Conservation (phyloP, 2,329 filamentous ascomycete species). For the Aspergillus chevalieri region DNA sequence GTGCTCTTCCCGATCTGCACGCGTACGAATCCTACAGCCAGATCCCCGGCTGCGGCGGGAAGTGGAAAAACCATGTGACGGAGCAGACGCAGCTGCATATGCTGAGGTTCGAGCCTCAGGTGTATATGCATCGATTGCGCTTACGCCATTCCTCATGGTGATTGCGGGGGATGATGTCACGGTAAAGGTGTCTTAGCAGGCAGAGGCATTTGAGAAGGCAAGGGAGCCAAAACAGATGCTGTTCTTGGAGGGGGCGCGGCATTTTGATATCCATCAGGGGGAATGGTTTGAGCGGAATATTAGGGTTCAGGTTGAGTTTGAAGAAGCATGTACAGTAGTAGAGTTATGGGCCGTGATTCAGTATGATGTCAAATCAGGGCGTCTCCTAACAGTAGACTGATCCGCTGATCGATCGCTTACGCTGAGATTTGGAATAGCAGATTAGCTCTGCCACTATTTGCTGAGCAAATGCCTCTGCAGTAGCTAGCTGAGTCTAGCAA, state of each 20-base stretch:
- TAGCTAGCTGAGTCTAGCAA: too few species aligned
- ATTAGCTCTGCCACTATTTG: too few species aligned
- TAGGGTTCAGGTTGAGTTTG: slow-evolving; percentile 28
- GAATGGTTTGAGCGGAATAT: slow-evolving; percentile 20
- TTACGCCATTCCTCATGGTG: not conserved
- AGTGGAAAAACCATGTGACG: slow-evolving; percentile 9
- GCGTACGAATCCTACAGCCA: too few species aligned
- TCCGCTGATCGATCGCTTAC: too few species aligned
- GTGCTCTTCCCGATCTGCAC: too few species aligned
- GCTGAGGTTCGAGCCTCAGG: slow-evolving; percentile 23
- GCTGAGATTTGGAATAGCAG: too few species aligned
- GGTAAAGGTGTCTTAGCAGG: slow-evolving; percentile 24
- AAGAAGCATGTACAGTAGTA: not conserved
- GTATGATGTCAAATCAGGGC: too few species aligned
- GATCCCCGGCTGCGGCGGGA: not conserved
- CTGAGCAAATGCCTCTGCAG: too few species aligned
- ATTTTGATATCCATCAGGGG: slow-evolving; percentile 37
- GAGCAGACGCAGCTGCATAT: slow-evolving; percentile 29
- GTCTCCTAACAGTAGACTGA: too few species aligned
- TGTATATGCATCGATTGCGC: slow-evolving; percentile 9
- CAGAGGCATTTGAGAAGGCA: slow-evolving; percentile 14
- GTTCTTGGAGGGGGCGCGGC: slow-evolving; percentile 30
- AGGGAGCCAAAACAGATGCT: slow-evolving; percentile 36
- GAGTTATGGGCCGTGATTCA: too few species aligned
- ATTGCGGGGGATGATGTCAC: slow-evolving; percentile 32